phyloP scores from a whole-genome alignment of 495 filamentous ascomycete species.

The Darksidea phi region DNA sequence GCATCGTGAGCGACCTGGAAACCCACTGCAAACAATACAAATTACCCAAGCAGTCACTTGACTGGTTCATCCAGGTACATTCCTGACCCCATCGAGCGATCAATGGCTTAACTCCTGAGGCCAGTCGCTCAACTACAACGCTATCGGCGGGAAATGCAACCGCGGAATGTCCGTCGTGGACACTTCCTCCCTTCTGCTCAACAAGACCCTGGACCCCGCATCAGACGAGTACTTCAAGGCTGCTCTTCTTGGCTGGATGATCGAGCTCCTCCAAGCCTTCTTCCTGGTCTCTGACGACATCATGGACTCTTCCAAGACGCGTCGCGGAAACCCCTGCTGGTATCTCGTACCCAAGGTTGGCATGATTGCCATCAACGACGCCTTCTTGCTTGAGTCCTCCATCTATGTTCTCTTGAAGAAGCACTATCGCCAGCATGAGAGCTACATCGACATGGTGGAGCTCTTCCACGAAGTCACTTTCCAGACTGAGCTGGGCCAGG shows the following conservation, averaged over 20 bases:
- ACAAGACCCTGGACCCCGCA: constrained; percentile 60
- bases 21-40: constrained; percentile 74
- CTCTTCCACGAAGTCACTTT: constrained; percentile 92
- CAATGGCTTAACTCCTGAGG: constrained; percentile 24
- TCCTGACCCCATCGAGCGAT: constrained; percentile 17
- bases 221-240: constrained; percentile 77
- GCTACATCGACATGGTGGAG: constrained; percentile 87
- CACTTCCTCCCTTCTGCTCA: constrained; percentile 75
- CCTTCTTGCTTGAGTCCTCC: constrained; percentile 87
- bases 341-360: constrained; percentile 83
- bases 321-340: constrained; percentile 93
- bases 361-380: constrained; percentile 95
- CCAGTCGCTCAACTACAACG: constrained; percentile 78
- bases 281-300: constrained; percentile 99
- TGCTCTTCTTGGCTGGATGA: constrained; percentile 90
- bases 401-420: constrained; percentile 93
- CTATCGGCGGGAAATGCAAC: constrained; percentile 94
- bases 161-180: constrained; percentile 97
- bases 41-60: constrained; percentile 73
- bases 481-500: constrained; percentile 92
- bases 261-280: constrained; percentile 96
- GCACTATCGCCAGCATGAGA: constrained; percentile 78
- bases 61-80: constrained; percentile 81
- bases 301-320: constrained; percentile 93
- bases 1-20: constrained; percentile 72